Evolutionary conservation across 2,329 filamentous ascomycete species (phyloP), one percentile per base, ranked within the genome.

Genomic region (Arthroderma sp.): DNA sequence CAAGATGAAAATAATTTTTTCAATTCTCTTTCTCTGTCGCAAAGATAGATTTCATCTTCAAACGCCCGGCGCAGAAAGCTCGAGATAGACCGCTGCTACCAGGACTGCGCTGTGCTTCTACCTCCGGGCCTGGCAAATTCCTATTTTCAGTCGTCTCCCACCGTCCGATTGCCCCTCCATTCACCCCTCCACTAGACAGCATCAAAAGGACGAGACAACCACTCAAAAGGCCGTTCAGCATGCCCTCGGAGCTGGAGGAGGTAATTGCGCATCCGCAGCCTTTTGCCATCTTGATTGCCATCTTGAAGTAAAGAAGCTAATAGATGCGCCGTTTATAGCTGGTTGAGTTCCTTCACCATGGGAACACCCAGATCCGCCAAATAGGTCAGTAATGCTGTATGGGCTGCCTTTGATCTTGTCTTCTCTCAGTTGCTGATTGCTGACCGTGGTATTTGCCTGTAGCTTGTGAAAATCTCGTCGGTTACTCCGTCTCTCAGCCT

Each of bases 291-390:
- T 21, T 43, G 31, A 37, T 53, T 51, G 7, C 17, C 43, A 15
- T 41, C 7, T 21, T 31, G 41, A 49, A 60, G 63, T 51, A 64
- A n/a, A n/a, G 39, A 53, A 28, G 23, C 23, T 59, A 61, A 56
- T 43, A n/a, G 38, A 47, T 11, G 41, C 54, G 39, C n/a, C n/a
- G n/a, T 33, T 33, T 60, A 52, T 64, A 95, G 88, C 83, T 95
- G 56, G 89, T 96, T 61, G 89, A 90, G 70, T 96, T 97, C 73
- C 87, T 97, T 59, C 86, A 88, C 72, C 86, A 95, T 74, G 88
- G 88, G 60, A 95, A 94, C 70, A 88, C 89, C 43, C 87, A 95
- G 70, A 89, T 97, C 62, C 84, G 93, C 65, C 84, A 88, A 70
- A 80, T 91, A 63, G 84, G 84, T 87, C n/a, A n/a, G n/a, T n/a